Evolutionary conservation across 2,329 filamentous ascomycete species (phyloP), one percentile per base, ranked within the genome.

Genomic region (Aspergillus carbonarius): DNA sequence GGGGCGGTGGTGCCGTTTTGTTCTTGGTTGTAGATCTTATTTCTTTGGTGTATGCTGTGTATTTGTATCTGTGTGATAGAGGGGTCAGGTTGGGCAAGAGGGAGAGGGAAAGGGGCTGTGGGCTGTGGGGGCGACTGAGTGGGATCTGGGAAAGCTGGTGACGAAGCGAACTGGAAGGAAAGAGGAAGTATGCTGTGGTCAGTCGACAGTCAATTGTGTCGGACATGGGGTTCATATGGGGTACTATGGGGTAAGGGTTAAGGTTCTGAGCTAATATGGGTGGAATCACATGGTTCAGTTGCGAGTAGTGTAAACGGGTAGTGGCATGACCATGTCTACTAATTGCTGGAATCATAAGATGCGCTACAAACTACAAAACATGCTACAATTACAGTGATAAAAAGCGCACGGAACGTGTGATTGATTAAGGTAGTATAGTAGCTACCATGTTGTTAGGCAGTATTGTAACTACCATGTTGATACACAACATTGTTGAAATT

Each of bases 1-100:
- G 93, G 91, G 78, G 91, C 91, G 5, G 85, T 93, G 27, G 82
- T 90, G 67, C 88, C 88, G 23, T 82, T 82, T 23, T 66, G 84
- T 60, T 50, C 65, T 9, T 76, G 71, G 70, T 57, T 78, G 64
- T 77, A 60, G 71, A 15, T 27, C 50, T 34, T 32, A 12, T 20
- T 55, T 15, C n/a, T 47, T 18, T 35, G 53, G 37, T 49, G 52
- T 39, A 10, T 17, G 8, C 18, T 42, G 23, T 35, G 17, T 54
- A 15, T 50, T 35, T 44, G 42, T n/a, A 34, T 46, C 9, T 46
- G 23, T n/a, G 0, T 47, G 23, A 17, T 27, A 7, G 3, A 13
- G 25, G 13, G 13, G 15, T 32, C 4, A 23, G 2, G 42, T 27
- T 15, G 23, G 12, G 1, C 3, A 17, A 25, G 12, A 15, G 5